Evolutionary conservation across 1,284 basidiomycete species (phyloP).

Genomic region (Tilletia horrida): DNA sequence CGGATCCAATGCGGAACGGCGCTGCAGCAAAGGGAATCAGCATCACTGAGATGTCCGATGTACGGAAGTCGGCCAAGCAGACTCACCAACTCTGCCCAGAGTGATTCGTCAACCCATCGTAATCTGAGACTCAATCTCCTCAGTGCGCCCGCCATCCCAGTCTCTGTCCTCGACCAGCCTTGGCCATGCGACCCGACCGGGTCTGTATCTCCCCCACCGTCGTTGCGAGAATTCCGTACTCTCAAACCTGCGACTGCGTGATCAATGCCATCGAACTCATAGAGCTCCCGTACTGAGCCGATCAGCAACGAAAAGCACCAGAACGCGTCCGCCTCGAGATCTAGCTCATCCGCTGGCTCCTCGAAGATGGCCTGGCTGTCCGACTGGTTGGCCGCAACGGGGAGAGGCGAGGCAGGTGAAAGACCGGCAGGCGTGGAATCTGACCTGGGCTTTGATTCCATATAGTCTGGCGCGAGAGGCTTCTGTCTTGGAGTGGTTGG

Average conservation of each 20-base stretch:
- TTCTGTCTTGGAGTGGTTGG: conserved; percentile 1
- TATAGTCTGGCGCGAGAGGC: not conserved
- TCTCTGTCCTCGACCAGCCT: conserved; percentile 13
- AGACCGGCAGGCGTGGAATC: not conserved
- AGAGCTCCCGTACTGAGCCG: conserved; percentile 50
- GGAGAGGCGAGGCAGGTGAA: not conserved
- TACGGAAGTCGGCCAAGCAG: too few relatives aligned
- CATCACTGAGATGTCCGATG: too few relatives aligned
- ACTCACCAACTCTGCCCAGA: conserved; percentile 38
- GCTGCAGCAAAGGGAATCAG: not conserved
- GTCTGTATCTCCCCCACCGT: not conserved
- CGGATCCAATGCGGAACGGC: conserved; percentile 37
- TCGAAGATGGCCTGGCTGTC: not conserved
- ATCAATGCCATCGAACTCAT: conserved; percentile 47
- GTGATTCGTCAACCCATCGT: conserved; percentile 36
- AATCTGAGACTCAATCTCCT: conserved; percentile 40
- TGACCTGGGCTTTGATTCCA: too few relatives aligned
- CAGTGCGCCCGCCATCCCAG: conserved; percentile 44
- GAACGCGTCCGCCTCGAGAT: conserved; percentile 50
- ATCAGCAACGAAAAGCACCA: conserved; percentile 52
- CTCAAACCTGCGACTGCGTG: conserved; percentile 25
- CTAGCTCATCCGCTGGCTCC: not conserved
- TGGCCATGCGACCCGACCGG: not conserved
- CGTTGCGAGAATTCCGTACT: conserved; percentile 18
- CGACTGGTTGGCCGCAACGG: not conserved